Conservation (phyloP, 2,329 filamentous ascomycete genomes). For the Cadophora malorum region DNA sequence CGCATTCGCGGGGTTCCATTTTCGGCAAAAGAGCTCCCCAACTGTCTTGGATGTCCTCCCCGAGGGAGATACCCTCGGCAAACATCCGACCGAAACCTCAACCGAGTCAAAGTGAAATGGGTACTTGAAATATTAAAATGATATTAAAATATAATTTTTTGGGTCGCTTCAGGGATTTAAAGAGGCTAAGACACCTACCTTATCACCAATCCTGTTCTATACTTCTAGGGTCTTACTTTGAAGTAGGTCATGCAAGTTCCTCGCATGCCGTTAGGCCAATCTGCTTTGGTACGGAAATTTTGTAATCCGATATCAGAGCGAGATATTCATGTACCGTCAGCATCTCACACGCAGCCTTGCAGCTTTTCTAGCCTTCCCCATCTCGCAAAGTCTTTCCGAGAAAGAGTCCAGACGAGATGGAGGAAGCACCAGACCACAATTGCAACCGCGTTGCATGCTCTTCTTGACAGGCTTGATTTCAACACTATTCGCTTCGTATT, state of each 20-base stretch:
- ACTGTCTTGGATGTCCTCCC: background rate
- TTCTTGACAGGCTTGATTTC: background rate
- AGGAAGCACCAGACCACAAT: background rate
- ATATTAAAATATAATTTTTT: background rate
- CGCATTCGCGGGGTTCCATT: background rate
- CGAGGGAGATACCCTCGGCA: background rate
- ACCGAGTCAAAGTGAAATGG: background rate
- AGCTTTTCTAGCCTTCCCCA: background rate
- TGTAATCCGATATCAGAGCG: slow-evolving; percentile 15
- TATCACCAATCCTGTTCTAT: too few species aligned
- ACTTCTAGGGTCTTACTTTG: too few species aligned
- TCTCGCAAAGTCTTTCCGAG: background rate
- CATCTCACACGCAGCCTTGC: slow-evolving; percentile 13
- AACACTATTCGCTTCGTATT: background rate
- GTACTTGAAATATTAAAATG: background rate
- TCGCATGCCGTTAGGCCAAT: background rate
- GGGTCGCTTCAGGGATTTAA: background rate
- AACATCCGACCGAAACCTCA: background rate
- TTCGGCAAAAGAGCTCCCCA: background rate
- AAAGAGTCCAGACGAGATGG: background rate
- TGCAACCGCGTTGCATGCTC: background rate
- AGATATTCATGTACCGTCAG: slow-evolving; percentile 2
- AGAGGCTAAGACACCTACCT: too few species aligned
- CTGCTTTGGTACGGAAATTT: background rate
- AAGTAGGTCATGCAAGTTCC: background rate